These are phyloP conservation scores for Lyophyllum atratum DNA, from an alignment of 768 basidiomycete genomes.

Conservation along the genomic window DNA sequence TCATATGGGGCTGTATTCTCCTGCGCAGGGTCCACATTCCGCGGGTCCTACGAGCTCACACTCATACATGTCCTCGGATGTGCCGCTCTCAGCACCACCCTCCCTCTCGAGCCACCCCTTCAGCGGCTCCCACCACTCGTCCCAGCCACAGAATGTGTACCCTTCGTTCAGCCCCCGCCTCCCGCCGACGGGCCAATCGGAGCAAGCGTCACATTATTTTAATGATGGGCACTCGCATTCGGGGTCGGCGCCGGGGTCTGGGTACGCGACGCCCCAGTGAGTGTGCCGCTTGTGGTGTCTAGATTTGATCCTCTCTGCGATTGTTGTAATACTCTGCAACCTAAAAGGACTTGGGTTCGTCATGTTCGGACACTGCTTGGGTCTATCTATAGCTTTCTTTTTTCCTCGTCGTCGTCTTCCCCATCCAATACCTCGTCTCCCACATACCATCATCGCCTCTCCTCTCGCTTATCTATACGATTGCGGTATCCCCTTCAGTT, in stretches of 20 bases:
- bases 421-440: conserved; percentile 3
- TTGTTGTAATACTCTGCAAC: not conserved
- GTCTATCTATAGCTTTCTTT: not conserved
- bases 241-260: conserved; percentile 45
- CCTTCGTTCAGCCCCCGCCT: conserved; percentile 36
- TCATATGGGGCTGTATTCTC: conserved; percentile 36
- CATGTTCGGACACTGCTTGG: conserved; percentile 1
- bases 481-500: conserved; percentile 12
- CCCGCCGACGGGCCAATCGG: conserved; percentile 24
- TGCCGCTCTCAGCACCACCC: conserved; percentile 56
- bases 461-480: conserved; percentile 8
- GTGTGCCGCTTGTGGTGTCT: not conserved
- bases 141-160: conserved; percentile 34
- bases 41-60: conserved; percentile 33
- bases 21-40: conserved; percentile 45
- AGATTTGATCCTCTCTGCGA: not conserved
- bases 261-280: conserved; percentile 48
- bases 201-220: conserved; percentile 34
- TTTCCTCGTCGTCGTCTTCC: not conserved
- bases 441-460: not conserved
- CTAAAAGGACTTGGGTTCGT: conserved; percentile 9
- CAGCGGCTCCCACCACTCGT: conserved; percentile 33
- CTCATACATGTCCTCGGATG: conserved; percentile 37
- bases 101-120: conserved; percentile 49
- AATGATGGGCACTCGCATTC: conserved; percentile 39